A percentile compares a stretch with the other conserved stretches of the same genome.
phyloP scores from a whole-genome alignment of 2,329 filamentous ascomycete genomes.

The Trichoderma koningii region DNA sequence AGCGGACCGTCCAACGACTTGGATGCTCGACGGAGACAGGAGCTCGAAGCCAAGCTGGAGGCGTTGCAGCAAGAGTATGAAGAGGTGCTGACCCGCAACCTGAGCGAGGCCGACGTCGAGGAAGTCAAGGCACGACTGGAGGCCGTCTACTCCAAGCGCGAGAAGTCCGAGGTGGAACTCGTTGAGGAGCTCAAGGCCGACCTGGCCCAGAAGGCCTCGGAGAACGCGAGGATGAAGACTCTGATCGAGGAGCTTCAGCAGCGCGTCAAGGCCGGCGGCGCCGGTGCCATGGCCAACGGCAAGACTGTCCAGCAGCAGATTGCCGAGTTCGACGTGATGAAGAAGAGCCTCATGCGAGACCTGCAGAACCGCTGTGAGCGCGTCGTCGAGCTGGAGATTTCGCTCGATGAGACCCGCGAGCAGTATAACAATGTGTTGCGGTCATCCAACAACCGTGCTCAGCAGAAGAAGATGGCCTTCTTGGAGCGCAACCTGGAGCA shows the following conservation, averaged over 20 bases:
- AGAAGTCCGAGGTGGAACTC: constrained; percentile 71
- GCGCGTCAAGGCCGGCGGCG: constrained; percentile 64
- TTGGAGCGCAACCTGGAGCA: constrained; percentile 97
- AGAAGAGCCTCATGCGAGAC: constrained; percentile 99
- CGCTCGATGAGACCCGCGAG: constrained; percentile 92
- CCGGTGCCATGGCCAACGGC: constrained; percentile 68
- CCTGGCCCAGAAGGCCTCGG: constrained; percentile 73
- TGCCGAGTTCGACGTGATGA: constrained; percentile 98
- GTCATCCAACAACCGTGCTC: constrained; percentile 94
- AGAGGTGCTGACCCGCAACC: constrained; percentile 74
- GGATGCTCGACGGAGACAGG: constrained; percentile 68
- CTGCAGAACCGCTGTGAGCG: constrained; percentile 97
- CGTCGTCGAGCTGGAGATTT: constrained; percentile 97
- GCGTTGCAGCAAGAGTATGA: constrained; percentile 82
- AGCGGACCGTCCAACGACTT: constrained; percentile 65
- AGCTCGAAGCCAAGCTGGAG: constrained; percentile 75
- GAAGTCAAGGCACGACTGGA: constrained; percentile 81
- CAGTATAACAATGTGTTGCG: constrained; percentile 99
- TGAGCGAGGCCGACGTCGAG: constrained; percentile 75
- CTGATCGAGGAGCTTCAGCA: constrained; percentile 79
- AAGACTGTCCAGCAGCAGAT: constrained; percentile 98
- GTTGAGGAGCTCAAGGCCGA: constrained; percentile 77
- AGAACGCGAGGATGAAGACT: constrained; percentile 78
- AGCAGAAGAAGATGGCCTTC: constrained; percentile 99
- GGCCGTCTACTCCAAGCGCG: constrained; percentile 73